Evolutionary conservation across 2,329 filamentous ascomycete genomes (phyloP), one percentile per base, ranked within the genome.

Genomic region (Exophiala viscosa): DNA sequence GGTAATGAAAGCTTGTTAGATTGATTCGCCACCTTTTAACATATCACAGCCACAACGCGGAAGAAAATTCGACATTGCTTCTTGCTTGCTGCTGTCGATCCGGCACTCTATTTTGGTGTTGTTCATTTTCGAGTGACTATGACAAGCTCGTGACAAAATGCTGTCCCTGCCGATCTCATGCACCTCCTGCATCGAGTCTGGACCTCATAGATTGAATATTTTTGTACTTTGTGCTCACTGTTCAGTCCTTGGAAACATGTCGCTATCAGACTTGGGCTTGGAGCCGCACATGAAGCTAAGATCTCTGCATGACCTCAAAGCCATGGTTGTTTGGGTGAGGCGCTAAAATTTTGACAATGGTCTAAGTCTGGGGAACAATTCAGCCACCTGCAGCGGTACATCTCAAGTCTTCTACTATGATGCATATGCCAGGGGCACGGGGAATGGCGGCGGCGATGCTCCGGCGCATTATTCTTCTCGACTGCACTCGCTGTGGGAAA

Each of bases 241-340:
- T 52, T 38, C 44, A 45, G 23, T 35, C 18, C 17, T 18, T 41
- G 7, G 18, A 36, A 20, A 17, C 13, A 38, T 44, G 28, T 28
- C 40, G 40, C 48, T 28, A 48, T 40, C 32, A n/a, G 11, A 31
- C 18, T 31, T 43, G 18, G 28, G 35, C 28, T 34, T 45, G 39
- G 36, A 28, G 35, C 54, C 50, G 43, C 54, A 50, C n/a, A 20
- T 47, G 31, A 52, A 50, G 54, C 54, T 49, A 53, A 50, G 54
- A 50, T 56, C 17, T 44, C 8, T 23, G 9, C 10, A 4, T 42
- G n/a, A 14, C 18, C 14, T n/a, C 40, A 20, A 31, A 18, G 20
- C n/a, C 20, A n/a, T 31, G 38, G 14, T 20, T 20, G 14, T 40
- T 40, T 40, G 38, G 38, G 14, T 9, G 40, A 42, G 20, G 28